phyloP scores from a whole-genome alignment of 768 basidiomycete species.

The Pleurotus tuber-regium region DNA sequence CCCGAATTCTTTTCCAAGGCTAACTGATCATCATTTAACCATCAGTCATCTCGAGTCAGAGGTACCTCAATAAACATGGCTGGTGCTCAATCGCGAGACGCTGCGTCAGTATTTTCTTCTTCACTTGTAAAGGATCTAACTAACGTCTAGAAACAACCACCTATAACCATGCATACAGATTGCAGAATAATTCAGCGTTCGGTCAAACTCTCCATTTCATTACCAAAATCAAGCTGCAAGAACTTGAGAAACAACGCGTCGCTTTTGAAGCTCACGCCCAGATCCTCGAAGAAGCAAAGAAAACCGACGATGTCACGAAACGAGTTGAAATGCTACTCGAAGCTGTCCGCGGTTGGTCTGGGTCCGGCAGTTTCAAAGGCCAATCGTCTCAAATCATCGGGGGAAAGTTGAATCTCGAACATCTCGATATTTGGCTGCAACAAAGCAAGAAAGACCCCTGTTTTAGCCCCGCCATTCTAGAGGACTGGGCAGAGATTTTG shows the following conservation, averaged over 20 bases:
- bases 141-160: no score
- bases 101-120: no score
- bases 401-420: slow-evolving; percentile 23
- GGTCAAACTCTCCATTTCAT: slow-evolving; percentile 41
- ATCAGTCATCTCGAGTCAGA: no score
- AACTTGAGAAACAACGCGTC: slow-evolving; percentile 37
- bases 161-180: no score
- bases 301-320: slow-evolving; percentile 17
- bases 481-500: slow-evolving; percentile 35
- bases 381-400: slow-evolving; percentile 12
- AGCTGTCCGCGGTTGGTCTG: slow-evolving; percentile 33
- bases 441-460: slow-evolving; percentile 40
- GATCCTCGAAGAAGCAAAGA: slow-evolving; percentile 26
- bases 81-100: no score
- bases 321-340: slow-evolving; percentile 34
- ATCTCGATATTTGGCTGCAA: slow-evolving; percentile 33
- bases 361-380: slow-evolving; percentile 20
- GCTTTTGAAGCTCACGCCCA: slow-evolving; percentile 32
- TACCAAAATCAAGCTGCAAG: slow-evolving; percentile 40
- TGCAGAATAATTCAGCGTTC: slow-evolving; percentile 20
- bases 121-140: no score
- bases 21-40: no score
- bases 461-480: slow-evolving; percentile 32
- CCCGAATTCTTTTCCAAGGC: no score
- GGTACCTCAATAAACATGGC: no score